Evolutionary conservation across 352 stramenopile species (phyloP), one percentile per base, ranked within the genome.

Genomic region (Pythium vanterpoolii): DNA sequence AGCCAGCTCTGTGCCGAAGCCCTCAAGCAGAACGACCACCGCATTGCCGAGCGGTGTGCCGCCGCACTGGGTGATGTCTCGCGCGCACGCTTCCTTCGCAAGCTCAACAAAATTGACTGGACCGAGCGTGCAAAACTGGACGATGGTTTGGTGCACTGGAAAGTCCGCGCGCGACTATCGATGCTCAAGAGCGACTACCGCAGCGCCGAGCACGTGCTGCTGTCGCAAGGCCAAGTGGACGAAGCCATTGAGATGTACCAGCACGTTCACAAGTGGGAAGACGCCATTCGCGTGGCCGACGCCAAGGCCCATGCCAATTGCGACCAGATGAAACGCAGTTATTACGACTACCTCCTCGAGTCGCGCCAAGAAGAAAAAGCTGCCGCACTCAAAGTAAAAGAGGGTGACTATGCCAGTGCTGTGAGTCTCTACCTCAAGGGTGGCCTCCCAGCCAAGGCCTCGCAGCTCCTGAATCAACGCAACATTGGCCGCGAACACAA

Each of bases 191-290:
- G 96, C 63, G 89, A 98, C 68, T 92, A 96, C 48, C 76, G 83
- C 26, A 86, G 80, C 39, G 93, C 94, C 4, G 94, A 98, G 73
- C 82, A 96, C 59, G 83, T 98, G 33, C 65, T 98, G 39, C 72
- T 98, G 18, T 87, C 88, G 1, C 91, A 98, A 59, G 82, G 83
- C 31, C 90, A 97, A 72, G 66, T 97, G 18, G 90, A 98, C 49
- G 94, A 98, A 28, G 90, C 91, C 11, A 97, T 98, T 49, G 76
- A 93, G 30, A 98, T 98, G 92, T 98, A 98, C 68, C 87, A 98
- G 70, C 81, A 95, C 28, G 61, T 98, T 47, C 89, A 97, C 60
- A 92, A 97, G 66, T 98, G 88, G 78, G 92, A 98, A 68, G 90
- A 98, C 49, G 93, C 95, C n/a, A 95, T 98, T 56, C 79, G 81